Conservation (phyloP, 2,329 filamentous ascomycete genomes). For the Ceratocystis colombiana region DNA sequence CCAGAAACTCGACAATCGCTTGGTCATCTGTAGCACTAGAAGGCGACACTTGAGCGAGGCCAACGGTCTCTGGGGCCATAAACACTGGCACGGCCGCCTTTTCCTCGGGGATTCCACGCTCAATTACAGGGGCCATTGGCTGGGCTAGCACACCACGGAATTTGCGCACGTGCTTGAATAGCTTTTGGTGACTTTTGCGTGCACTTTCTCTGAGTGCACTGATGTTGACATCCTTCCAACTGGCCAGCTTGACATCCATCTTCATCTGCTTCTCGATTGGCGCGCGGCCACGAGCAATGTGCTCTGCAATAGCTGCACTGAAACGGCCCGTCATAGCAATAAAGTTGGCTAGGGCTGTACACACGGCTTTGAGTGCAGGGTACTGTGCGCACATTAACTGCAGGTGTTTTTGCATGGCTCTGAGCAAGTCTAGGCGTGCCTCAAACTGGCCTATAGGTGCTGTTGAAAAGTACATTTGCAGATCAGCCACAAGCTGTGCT, state of each 20-base stretch:
- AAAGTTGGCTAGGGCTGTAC: constrained; percentile 63
- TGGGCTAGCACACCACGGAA: constrained; percentile 72
- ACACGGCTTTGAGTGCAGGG: constrained; percentile 47
- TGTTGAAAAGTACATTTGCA: constrained; percentile 68
- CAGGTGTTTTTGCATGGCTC: constrained; percentile 55
- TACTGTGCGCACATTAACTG: constrained; percentile 47
- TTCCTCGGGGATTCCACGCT: constrained; percentile 49
- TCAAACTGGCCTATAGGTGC: constrained; percentile 74
- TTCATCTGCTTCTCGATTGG: constrained; percentile 85
- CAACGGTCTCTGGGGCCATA: constrained; percentile 24
- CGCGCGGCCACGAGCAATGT: constrained; percentile 56
- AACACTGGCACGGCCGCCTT: constrained; percentile 26
- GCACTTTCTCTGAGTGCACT: constrained; percentile 80
- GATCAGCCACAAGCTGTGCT: constrained; percentile 58
- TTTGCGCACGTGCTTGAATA: constrained; percentile 84
- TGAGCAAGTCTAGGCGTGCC: constrained; percentile 60
- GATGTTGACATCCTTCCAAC: constrained; percentile 98
- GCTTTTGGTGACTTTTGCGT: constrained; percentile 76
- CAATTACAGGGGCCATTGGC: constrained; percentile 57
- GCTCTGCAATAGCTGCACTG: constrained; percentile 52
- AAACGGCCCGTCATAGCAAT: constrained; percentile 65
- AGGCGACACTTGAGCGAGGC: constrained; percentile 2
- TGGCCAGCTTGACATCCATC: constrained; percentile 83
- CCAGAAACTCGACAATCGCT: constrained; percentile 27
- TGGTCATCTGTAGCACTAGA: constrained; percentile 16